phyloP scores from a whole-genome alignment of 2,329 filamentous ascomycete species.

The Colletotrichum sp. region DNA sequence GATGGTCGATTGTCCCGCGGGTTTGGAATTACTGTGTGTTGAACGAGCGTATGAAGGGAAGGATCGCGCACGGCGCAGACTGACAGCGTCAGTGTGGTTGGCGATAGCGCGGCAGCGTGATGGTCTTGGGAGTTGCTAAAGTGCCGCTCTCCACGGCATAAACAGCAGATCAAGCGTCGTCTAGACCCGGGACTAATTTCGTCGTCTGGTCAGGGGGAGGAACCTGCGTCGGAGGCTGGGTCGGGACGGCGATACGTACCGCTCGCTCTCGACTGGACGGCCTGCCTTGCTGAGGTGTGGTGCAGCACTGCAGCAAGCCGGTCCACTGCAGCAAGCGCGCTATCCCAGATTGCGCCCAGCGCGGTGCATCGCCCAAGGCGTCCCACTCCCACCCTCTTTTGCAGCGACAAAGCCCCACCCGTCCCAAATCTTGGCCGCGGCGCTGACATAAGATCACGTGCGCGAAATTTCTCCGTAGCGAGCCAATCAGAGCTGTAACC shows the following conservation, averaged over 20 bases:
- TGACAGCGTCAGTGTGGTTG: slow-evolving; percentile 20
- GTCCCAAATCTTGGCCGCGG: neutral
- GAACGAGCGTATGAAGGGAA: slow-evolving; percentile 19
- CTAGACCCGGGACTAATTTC: slow-evolving; percentile 17
- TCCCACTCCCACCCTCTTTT: neutral
- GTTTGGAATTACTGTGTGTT: neutral
- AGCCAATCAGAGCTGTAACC: slow-evolving; percentile 2
- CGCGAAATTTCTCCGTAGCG: neutral
- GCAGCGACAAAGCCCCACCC: neutral
- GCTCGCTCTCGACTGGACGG: neutral
- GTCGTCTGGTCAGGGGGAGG: slow-evolving; percentile 18
- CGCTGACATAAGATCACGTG: neutral
- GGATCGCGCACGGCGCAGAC: slow-evolving; percentile 20
- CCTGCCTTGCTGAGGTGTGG: neutral
- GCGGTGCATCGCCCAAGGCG: neutral
- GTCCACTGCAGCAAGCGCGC: neutral
- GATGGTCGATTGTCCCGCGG: neutral
- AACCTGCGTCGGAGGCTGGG: neutral
- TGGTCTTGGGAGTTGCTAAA: neutral
- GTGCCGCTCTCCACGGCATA: slow-evolving; percentile 5
- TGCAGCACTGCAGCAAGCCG: neutral
- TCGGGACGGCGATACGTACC: neutral
- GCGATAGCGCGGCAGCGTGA: slow-evolving; percentile 15
- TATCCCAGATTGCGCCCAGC: neutral
- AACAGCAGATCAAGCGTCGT: slow-evolving; percentile 16